Conservation (phyloP, 805 yeast genomes). For the Schwanniomyces polymorphus region DNA sequence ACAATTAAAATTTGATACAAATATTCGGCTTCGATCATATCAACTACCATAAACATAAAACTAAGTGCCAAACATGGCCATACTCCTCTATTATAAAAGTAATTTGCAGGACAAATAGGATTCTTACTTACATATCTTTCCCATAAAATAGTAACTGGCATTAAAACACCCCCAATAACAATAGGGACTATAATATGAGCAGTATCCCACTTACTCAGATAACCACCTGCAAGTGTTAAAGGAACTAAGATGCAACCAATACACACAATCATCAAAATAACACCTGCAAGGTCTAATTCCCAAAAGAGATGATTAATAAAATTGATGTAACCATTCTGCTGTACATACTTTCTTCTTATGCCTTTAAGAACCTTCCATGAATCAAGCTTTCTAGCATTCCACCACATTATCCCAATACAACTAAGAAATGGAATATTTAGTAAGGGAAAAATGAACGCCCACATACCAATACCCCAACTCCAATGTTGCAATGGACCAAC, state of each 20-base stretch:
- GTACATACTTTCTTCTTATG: conserved; percentile 5
- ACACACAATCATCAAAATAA: conserved; percentile 29
- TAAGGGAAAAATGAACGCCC: conserved; percentile 21
- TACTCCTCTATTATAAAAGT: conserved; percentile 16
- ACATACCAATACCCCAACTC: conserved; percentile 21
- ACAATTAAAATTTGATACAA: conserved; percentile 14
- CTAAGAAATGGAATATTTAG: conserved; percentile 14
- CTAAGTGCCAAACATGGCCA: conserved; percentile 14
- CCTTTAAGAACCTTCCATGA: conserved; percentile 14
- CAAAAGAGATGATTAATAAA: conserved; percentile 15
- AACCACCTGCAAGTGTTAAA: conserved; percentile 30
- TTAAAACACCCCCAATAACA: conserved; percentile 13
- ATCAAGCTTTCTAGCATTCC: conserved; percentile 14
- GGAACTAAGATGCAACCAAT: conserved; percentile 37
- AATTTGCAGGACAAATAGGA: conserved; percentile 14
- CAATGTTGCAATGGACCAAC: conserved; percentile 5
- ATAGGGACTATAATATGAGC: conserved; percentile 15
- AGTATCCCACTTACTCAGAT: conserved; percentile 11
- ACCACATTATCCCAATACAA: conserved; percentile 15
- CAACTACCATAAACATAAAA: conserved; percentile 13
- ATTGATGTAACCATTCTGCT: conserved; percentile 6
- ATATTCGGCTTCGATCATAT: conserved; percentile 11
- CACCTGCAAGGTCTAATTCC: conserved; percentile 37
- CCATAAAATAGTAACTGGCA: conserved; percentile 13
- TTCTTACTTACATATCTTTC: conserved; percentile 11